These are phyloP conservation scores for Penicillium coprophilum DNA, from an alignment of 495 filamentous ascomycete genomes.

Conservation along the genomic window DNA sequence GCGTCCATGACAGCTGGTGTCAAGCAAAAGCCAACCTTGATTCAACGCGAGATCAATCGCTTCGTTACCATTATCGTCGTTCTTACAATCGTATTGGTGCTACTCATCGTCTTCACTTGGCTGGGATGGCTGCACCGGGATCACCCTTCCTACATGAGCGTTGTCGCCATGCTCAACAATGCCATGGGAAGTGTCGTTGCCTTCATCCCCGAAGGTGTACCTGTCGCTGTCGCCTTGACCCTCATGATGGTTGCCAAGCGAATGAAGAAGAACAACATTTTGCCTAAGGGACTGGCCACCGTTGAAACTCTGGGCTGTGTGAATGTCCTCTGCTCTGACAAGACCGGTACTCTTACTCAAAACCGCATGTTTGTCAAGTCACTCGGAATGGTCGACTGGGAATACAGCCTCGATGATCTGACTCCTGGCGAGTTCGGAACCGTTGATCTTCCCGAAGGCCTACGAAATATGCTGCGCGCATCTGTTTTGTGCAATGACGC, in stretches of 20 bases:
- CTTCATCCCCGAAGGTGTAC: constrained; percentile 72
- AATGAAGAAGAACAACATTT: constrained; percentile 63
- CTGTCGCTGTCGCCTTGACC: constrained; percentile 63
- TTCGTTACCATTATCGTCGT: constrained; percentile 65
- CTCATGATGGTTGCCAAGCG: constrained; percentile 60
- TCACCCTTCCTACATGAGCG: constrained; percentile 65
- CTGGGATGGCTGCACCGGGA: constrained; percentile 59
- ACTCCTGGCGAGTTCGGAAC: constrained; percentile 4
- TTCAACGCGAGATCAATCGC: constrained; percentile 65
- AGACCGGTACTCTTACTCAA: constrained; percentile 68
- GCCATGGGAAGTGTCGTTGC: constrained; percentile 69
- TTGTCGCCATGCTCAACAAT: constrained; percentile 63
- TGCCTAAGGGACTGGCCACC: constrained; percentile 68
- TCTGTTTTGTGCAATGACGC: constrained; percentile 64
- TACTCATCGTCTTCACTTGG: constrained; percentile 61
- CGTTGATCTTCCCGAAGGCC: constrained; percentile 16
- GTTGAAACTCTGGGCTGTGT: constrained; percentile 74
- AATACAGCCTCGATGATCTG: constrained; percentile 28
- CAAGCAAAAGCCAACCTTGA: constrained; percentile 61
- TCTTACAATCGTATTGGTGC: constrained; percentile 52
- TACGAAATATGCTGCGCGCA: constrained; percentile 27
- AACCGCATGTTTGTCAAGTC: constrained; percentile 52
- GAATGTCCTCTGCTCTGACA: constrained; percentile 69
- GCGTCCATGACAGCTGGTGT: constrained; percentile 65
- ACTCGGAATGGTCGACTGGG: constrained; percentile 38